Percentiles rank a stretch among this genome's conserved stretches.
Evolutionary conservation across 805 yeast genomes (phyloP).

Genomic region (Candida takata): DNA sequence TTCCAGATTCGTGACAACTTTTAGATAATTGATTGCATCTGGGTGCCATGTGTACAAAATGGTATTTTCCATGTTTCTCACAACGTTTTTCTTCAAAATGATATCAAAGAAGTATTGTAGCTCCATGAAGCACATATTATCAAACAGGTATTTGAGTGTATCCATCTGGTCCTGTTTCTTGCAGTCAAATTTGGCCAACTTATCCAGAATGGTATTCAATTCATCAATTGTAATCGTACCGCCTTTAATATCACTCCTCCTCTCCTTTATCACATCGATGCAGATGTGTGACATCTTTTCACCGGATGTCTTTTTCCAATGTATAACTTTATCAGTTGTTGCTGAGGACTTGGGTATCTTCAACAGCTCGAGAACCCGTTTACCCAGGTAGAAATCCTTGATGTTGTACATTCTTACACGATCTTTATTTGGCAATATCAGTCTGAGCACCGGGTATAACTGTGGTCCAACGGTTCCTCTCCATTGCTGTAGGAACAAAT

Average conservation of each 20-base stretch:
- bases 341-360: slow-evolving; percentile 53
- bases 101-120: slow-evolving; percentile 63
- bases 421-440: slow-evolving; percentile 60
- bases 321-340: slow-evolving; percentile 44
- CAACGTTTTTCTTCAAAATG: slow-evolving; percentile 49
- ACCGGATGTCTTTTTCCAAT: slow-evolving; percentile 41
- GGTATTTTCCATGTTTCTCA: slow-evolving; percentile 54
- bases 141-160: slow-evolving; percentile 43
- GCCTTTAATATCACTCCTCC: slow-evolving; percentile 35
- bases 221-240: slow-evolving; percentile 38
- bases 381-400: slow-evolving; percentile 56
- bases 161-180: slow-evolving; percentile 33
- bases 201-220: slow-evolving; percentile 42
- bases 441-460: slow-evolving; percentile 58
- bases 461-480: slow-evolving; percentile 49
- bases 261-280: slow-evolving; percentile 40
- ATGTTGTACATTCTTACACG: slow-evolving; percentile 49
- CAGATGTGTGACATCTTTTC: slow-evolving; percentile 42
- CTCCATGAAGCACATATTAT: slow-evolving; percentile 52
- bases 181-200: slow-evolving; percentile 28
- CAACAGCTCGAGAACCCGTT: slow-evolving; percentile 41
- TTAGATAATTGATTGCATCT: slow-evolving; percentile 58
- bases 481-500: slow-evolving; percentile 43
- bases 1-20: slow-evolving; percentile 58
- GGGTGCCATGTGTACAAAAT: slow-evolving; percentile 69